A percentile compares a stretch with the other conserved stretches of the same genome.
phyloP scores from a whole-genome alignment of 2,329 filamentous ascomycete genomes.

The Rhytidhysteron rufulum region DNA sequence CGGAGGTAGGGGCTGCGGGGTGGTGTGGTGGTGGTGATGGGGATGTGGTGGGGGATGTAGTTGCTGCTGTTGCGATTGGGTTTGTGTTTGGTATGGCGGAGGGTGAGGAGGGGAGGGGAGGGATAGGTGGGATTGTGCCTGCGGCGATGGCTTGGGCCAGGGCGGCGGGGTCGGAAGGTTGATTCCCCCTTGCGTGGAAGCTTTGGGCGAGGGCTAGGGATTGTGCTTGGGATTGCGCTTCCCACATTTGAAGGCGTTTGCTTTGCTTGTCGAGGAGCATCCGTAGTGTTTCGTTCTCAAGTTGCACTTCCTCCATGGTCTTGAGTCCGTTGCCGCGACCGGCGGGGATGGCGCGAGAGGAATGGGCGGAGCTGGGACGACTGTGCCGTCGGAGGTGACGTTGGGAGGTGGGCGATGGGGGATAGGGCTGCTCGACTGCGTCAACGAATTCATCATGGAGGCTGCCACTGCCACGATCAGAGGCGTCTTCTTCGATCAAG shows the following conservation, averaged over 20 bases:
- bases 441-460: conserved; percentile 78
- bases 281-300: conserved; percentile 85
- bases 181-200: conserved; percentile 39
- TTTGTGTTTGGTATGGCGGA: too few species aligned
- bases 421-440: conserved; percentile 63
- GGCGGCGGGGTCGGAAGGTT: conserved; percentile 18
- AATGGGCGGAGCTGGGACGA: conserved; percentile 7
- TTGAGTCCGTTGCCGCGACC: conserved; percentile 47
- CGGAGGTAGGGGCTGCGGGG: neutral
- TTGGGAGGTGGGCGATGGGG: conserved; percentile 43
- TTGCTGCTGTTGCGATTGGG: neutral
- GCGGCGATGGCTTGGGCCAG: conserved; percentile 25
- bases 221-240: conserved; percentile 84
- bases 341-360: conserved; percentile 27
- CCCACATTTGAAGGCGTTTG: conserved; percentile 86
- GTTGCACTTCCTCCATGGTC: conserved; percentile 79
- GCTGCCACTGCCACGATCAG: conserved; percentile 13
- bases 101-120: conserved; percentile 17
- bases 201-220: conserved; percentile 84
- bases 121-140: conserved; percentile 14
- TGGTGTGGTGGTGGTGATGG: conserved; percentile 6
- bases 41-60: conserved; percentile 6
- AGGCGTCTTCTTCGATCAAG: conserved; percentile 39
- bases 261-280: conserved; percentile 81
- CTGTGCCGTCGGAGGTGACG: conserved; percentile 32